phyloP scores from a whole-genome alignment of 2,329 filamentous ascomycete species.

The Grosmannia huntii region DNA sequence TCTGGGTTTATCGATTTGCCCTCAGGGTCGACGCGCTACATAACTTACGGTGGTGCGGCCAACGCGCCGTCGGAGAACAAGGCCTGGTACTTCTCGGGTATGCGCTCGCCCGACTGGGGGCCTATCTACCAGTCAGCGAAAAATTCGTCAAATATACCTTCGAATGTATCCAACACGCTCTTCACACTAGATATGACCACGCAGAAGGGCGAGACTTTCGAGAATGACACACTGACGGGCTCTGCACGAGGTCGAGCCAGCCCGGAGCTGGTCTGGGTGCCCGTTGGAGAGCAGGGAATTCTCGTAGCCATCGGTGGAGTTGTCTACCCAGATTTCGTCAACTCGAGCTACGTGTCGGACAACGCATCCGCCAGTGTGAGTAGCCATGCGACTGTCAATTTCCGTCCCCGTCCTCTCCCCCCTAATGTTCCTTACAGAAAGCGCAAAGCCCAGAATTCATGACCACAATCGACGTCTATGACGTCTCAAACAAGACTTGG shows the following conservation, averaged over 20 bases:
- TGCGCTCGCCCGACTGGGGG: conserved; percentile 37
- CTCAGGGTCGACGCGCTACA: conserved; percentile 40
- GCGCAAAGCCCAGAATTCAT: conserved; percentile 58
- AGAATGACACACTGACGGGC: conserved; percentile 39
- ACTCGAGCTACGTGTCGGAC: conserved; percentile 14
- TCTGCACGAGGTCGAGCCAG: conserved; percentile 43
- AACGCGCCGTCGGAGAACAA: conserved; percentile 58
- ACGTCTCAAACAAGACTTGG: conserved; percentile 59
- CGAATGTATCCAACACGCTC: conserved; percentile 40
- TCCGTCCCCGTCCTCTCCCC: not conserved
- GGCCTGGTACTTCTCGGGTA: conserved; percentile 58
- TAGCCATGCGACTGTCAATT: not conserved
- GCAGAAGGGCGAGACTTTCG: conserved; percentile 39
- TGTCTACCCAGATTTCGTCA: conserved; percentile 39
- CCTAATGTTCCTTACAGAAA: conserved; percentile 25
- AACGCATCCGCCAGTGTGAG: conserved; percentile 28
- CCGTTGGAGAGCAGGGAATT: conserved; percentile 63
- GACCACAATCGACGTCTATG: conserved; percentile 62
- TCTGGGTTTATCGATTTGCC: conserved; percentile 30
- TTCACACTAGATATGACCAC: conserved; percentile 47
- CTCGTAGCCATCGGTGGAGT: conserved; percentile 69
- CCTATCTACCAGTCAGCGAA: conserved; percentile 27
- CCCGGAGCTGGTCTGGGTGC: conserved; percentile 60
- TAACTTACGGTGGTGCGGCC: conserved; percentile 51
- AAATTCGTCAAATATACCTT: conserved; percentile 24